Evolutionary conservation across 345 rosid genomes (phyloP).

Genomic region (Carallia pectinifolia): DNA sequence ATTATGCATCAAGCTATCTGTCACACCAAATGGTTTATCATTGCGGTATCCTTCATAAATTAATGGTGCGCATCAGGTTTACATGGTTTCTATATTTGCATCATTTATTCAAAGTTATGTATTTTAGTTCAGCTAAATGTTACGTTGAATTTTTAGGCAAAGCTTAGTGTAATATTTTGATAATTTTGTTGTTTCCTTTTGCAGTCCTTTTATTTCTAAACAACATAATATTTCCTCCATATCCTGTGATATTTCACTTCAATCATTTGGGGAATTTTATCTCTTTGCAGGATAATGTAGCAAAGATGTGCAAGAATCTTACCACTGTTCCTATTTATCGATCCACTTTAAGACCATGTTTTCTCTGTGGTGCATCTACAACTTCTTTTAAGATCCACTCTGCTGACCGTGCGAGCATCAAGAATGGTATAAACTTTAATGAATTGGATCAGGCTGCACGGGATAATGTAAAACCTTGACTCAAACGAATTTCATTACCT

Average conservation of each 20-base stretch:
- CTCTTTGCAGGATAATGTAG: constrained; percentile 60
- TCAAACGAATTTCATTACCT: constrained; percentile 20
- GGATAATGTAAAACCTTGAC: constrained; percentile 53
- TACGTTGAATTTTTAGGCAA: not conserved
- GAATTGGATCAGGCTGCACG: constrained; percentile 38
- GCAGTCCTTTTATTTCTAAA: not conserved
- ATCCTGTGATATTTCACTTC: not conserved
- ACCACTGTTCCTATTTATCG: constrained; percentile 43
- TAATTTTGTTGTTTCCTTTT: not conserved
- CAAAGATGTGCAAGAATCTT: constrained; percentile 54
- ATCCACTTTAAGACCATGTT: constrained; percentile 41
- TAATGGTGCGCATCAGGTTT: constrained; percentile 55
- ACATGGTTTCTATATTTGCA: constrained; percentile 7
- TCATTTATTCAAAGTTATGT: not conserved
- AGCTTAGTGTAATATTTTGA: not conserved
- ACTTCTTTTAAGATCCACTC: constrained; percentile 57
- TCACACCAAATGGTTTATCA: constrained; percentile 83
- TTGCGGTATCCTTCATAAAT: constrained; percentile 54
- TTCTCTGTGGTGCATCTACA: constrained; percentile 49
- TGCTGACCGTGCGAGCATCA: constrained; percentile 33
- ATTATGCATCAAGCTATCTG: constrained; percentile 73
- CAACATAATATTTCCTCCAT: not conserved
- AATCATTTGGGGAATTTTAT: constrained; percentile 7
- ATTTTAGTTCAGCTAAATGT: not conserved
- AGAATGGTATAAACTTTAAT: constrained; percentile 26